Percentiles rank a stretch among this genome's conserved stretches.
phyloP scores from a whole-genome alignment of 1,139 yeast genomes.

The Nadsonia starkeyi-henricii region DNA sequence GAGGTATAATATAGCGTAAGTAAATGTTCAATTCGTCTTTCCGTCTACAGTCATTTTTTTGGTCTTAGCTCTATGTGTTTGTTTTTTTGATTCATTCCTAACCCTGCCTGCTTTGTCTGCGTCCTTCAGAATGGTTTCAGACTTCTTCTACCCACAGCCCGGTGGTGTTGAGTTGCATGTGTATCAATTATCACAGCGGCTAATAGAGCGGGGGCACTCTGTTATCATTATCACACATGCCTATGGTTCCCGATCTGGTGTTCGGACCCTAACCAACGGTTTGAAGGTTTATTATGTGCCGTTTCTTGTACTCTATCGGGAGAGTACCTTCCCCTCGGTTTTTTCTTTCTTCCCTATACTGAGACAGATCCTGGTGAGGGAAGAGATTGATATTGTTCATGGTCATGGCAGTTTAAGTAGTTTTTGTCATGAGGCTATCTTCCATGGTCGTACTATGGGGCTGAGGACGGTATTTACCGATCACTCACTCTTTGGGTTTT shows the following conservation, averaged over 20 bases:
- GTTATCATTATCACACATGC: slow-evolving; percentile 87
- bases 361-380: slow-evolving; percentile 75
- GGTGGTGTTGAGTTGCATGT: slow-evolving; percentile 97
- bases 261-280: slow-evolving; percentile 76
- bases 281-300: slow-evolving; percentile 89
- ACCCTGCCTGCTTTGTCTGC: no score
- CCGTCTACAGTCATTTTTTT: no score
- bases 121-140: slow-evolving; percentile 57
- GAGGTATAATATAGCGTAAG: slow-evolving; percentile 34
- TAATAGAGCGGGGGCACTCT: slow-evolving; percentile 75
- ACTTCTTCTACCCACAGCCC: slow-evolving; percentile 95
- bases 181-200: slow-evolving; percentile 66
- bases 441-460: slow-evolving; percentile 92
- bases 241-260: slow-evolving; percentile 69
- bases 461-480: slow-evolving; percentile 84
- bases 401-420: slow-evolving; percentile 89
- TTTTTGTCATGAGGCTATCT: slow-evolving; percentile 75
- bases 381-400: slow-evolving; percentile 76
- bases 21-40: slow-evolving; percentile 5
- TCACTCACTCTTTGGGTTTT: slow-evolving; percentile 90
- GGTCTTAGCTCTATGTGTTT: not conserved
- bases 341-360: slow-evolving; percentile 78
- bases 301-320: slow-evolving; percentile 60
- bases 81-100: not conserved
- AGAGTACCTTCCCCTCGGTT: slow-evolving; percentile 78